These are phyloP conservation scores for Chrysosporium queenslandicum DNA, from an alignment of 2,329 filamentous ascomycete genomes.

Conservation along the genomic window DNA sequence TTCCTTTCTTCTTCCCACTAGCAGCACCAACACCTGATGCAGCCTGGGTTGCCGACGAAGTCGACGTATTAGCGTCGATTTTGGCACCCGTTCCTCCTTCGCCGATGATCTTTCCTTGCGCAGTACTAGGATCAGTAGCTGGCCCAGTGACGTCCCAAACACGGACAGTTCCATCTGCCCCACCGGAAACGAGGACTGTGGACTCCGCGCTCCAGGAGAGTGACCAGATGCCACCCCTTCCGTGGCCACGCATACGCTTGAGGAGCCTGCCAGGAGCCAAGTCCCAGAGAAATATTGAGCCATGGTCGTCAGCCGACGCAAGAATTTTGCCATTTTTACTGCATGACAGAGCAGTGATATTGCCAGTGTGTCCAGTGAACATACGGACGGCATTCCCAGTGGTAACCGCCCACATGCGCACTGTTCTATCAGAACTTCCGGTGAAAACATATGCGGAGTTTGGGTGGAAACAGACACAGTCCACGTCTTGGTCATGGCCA, in stretches of 20 bases:
- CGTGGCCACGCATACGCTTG: slow-evolving; percentile 90
- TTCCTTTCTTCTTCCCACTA: slow-evolving; percentile 58
- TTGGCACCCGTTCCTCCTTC: slow-evolving; percentile 43
- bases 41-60: slow-evolving; percentile 32
- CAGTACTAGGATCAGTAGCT: slow-evolving; percentile 48
- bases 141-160: slow-evolving; percentile 82
- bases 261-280: slow-evolving; percentile 73
- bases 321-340: slow-evolving; percentile 79
- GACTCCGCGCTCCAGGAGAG: slow-evolving; percentile 90
- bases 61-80: slow-evolving; percentile 44
- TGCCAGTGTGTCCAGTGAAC: slow-evolving; percentile 83
- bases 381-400: slow-evolving; percentile 80
- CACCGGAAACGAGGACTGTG: slow-evolving; percentile 77
- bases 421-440: slow-evolving; percentile 81
- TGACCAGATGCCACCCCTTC: slow-evolving; percentile 86
- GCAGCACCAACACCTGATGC: slow-evolving; percentile 28
- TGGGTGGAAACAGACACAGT: slow-evolving; percentile 83
- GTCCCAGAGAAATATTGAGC: slow-evolving; percentile 92
- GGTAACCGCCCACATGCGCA: slow-evolving; percentile 93
- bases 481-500: slow-evolving; percentile 89
- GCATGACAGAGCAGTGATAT: slow-evolving; percentile 74
- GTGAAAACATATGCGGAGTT: slow-evolving; percentile 93
- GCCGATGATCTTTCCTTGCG: slow-evolving; percentile 44
- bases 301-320: slow-evolving; percentile 80
- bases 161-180: slow-evolving; percentile 83